Base-by-base conservation (phyloP, 2,329 filamentous ascomycete species). In the Fusarium globosum region DNA sequence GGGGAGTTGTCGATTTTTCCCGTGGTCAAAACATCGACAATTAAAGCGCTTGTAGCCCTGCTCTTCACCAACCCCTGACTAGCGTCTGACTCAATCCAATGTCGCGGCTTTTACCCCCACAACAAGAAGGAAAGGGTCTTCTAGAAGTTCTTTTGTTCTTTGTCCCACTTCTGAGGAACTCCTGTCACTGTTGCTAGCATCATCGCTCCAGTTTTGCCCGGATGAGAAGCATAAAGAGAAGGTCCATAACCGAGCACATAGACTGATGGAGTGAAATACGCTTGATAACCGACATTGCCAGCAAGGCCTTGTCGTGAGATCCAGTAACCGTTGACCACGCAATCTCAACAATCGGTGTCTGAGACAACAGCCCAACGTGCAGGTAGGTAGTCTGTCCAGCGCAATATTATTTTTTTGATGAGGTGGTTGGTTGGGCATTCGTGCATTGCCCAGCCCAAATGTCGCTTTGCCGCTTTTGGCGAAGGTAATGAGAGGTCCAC, bases 371-470 rank as follows among this genome's bases (percentile, higher is more conserved):
- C 23, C 45, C 56, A 55, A 43, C 38, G 7, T 66, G 39, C 41
- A 57, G 33, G 35, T 30, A 28, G 26, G 43, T n/a, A 42, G 33
- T 49, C 20, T 52, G 39, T 42, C 16, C 38, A 55, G 33, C 4
- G 33, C 41, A 39, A 46, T 61, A 18, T 41, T 61, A 11, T 45
- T 67, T 26, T 49, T 57, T 57, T 61, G 46, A 30, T 69, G 72
- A 65, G 49, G 65, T 71, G 66, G 69, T 73, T 71, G 66, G 74
- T 76, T 75, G 72, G 74, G 74, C 69, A 76, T 45, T 70, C 69
- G 57, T 76, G 74, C 74, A 76, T 74, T 42, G n/a, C 28, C 64
- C 41, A 65, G 42, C 58, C 48, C 43, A 64, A 68, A 35, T 21
- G 51, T 60, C 42, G 35, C 63, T 53, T 60, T 72, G 55, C 68